phyloP scores from a whole-genome alignment of 2,329 filamentous ascomycete genomes.

The Fusarium bulbicola region DNA sequence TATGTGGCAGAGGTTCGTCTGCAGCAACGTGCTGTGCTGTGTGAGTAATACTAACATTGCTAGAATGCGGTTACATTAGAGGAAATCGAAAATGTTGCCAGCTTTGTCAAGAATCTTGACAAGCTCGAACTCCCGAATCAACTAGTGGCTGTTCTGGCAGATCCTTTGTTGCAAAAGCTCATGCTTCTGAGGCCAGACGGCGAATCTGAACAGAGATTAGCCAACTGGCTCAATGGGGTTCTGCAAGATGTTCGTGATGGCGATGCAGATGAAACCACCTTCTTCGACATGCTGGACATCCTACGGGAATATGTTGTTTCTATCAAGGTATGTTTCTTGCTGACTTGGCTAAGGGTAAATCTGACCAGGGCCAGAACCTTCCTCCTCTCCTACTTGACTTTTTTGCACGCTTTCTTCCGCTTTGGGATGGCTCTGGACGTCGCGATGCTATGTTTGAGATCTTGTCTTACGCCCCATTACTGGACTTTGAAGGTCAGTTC shows the following conservation, averaged over 20 bases:
- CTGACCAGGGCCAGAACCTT: conserved; percentile 50
- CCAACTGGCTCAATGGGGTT: conserved; percentile 67
- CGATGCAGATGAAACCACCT: conserved; percentile 56
- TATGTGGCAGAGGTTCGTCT: conserved; percentile 71
- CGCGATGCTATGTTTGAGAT: conserved; percentile 65
- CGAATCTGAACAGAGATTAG: conserved; percentile 60
- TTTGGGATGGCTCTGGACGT: conserved; percentile 70
- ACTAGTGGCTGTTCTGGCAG: conserved; percentile 77
- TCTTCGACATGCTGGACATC: conserved; percentile 64
- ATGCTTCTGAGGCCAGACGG: conserved; percentile 69
- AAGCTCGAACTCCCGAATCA: conserved; percentile 85
- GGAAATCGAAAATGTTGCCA: conserved; percentile 76
- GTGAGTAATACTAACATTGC: conserved; percentile 18
- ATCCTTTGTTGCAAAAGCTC: conserved; percentile 82
- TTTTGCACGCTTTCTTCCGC: conserved; percentile 61
- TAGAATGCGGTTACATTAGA: conserved; percentile 74
- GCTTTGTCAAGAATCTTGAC: conserved; percentile 78
- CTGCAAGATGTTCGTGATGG: conserved; percentile 65
- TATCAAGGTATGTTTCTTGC: conserved; percentile 59
- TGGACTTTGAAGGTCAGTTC: conserved; percentile 62
- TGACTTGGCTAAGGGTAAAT: not conserved
- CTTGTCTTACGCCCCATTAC: conserved; percentile 63
- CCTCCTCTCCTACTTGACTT: conserved; percentile 60
- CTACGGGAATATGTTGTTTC: conserved; percentile 64
- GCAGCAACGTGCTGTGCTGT: not conserved